Conservation (phyloP, 1,284 basidiomycete species). For the Ustilago hordei region DNA sequence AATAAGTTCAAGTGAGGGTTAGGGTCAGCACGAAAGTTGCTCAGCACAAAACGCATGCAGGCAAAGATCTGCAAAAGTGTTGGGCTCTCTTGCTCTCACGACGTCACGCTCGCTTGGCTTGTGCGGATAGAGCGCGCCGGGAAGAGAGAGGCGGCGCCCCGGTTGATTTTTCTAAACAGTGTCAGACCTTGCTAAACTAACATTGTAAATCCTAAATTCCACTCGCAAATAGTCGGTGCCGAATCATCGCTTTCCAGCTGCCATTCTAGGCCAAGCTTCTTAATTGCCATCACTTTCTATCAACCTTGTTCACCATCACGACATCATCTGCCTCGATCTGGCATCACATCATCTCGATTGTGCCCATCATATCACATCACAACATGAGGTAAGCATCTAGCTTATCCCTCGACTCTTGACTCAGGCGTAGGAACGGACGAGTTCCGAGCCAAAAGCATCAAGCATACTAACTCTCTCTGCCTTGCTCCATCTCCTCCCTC, state of each 20-base stretch:
- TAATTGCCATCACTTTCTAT: neutral
- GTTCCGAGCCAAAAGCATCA: neutral
- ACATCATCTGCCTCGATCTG: neutral
- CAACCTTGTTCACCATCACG: neutral
- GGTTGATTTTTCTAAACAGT: neutral
- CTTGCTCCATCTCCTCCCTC: neutral
- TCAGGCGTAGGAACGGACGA: too few relatives aligned
- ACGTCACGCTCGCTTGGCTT: slow-evolving; percentile 4
- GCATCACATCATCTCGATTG: neutral
- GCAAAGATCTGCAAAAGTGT: slow-evolving; percentile 3
- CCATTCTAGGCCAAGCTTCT: neutral
- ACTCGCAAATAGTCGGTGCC: neutral
- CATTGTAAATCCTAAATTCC: too few relatives aligned
- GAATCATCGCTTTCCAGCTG: neutral
- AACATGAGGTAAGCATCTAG: neutral
- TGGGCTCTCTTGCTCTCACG: neutral
- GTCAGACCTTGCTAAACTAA: neutral
- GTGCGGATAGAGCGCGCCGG: neutral
- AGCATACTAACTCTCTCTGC: neutral
- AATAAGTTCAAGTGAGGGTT: neutral
- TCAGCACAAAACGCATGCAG: neutral
- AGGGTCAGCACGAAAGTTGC: slow-evolving; percentile 1
- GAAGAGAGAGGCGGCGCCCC: neutral
- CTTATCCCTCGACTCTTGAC: neutral
- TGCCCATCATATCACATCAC: neutral